These are phyloP conservation scores for Cercophora newfieldiana DNA, from an alignment of 495 filamentous ascomycete species.

Conservation along the genomic window DNA sequence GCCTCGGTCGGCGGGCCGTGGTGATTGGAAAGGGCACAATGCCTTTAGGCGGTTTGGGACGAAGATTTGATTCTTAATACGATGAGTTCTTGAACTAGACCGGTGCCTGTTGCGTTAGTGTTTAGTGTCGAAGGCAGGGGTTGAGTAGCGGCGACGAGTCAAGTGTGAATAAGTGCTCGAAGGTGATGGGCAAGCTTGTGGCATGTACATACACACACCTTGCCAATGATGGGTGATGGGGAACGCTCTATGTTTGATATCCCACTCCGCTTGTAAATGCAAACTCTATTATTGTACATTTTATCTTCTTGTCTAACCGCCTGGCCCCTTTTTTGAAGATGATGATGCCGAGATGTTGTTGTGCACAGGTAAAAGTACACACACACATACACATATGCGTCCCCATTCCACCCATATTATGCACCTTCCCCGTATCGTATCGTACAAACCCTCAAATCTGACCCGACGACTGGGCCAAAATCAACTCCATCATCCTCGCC, in stretches of 20 bases:
- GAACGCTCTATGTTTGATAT: not conserved
- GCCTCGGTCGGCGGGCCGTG: not conserved
- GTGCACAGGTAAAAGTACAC: not conserved
- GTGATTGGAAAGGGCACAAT: not conserved
- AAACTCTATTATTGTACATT: not conserved
- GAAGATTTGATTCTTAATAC: not conserved
- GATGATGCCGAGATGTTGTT: not conserved
- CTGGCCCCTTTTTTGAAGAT: not conserved
- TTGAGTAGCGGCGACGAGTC: no score
- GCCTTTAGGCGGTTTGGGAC: not conserved
- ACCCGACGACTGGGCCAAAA: not conserved
- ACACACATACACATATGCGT: no score
- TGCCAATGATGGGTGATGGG: no score
- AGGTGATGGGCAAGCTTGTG: no score
- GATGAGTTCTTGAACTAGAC: no score
- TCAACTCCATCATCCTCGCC: not conserved
- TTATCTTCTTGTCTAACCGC: not conserved
- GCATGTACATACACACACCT: no score
- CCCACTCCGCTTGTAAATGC: no score
- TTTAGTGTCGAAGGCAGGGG: no score
- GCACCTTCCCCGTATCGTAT: not conserved
- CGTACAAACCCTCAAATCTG: not conserved
- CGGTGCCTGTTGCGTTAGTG: no score
- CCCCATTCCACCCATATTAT: not conserved
- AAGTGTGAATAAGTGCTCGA: no score